A percentile compares a stretch with the other conserved stretches of the same genome.
Conservation (phyloP, 805 yeast species). For the Teunomyces barrocoloradensis region DNA sequence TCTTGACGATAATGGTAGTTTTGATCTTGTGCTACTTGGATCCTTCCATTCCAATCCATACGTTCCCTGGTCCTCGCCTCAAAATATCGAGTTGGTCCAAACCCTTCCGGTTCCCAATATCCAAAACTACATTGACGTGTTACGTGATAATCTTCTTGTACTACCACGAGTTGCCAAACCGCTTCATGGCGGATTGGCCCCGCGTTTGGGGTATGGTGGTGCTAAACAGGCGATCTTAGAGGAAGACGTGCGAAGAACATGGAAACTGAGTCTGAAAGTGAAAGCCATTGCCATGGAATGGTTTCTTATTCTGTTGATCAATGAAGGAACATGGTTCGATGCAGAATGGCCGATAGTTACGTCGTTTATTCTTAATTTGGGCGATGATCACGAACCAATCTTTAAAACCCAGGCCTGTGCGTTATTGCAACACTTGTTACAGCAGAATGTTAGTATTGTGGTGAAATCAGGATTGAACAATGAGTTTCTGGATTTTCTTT, state of each 20-base stretch:
- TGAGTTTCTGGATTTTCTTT: constrained; percentile 24
- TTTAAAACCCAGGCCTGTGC: constrained; percentile 26
- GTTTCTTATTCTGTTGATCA: constrained; percentile 15
- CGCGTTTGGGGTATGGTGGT: constrained; percentile 22
- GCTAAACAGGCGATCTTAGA: constrained; percentile 16
- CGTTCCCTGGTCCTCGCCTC: constrained; percentile 26
- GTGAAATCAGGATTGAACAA: constrained; percentile 24
- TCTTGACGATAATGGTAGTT: not conserved
- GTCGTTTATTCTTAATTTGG: constrained; percentile 31
- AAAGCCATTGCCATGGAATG: constrained; percentile 26
- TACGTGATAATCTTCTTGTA: not conserved
- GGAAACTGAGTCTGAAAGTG: constrained; percentile 25
- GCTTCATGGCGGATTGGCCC: constrained; percentile 14
- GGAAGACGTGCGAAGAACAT: constrained; percentile 23
- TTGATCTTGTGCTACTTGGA: constrained; percentile 3
- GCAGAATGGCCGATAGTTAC: constrained; percentile 25
- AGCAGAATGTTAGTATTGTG: constrained; percentile 7
- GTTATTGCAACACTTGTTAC: constrained; percentile 16
- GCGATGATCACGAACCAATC: constrained; percentile 31
- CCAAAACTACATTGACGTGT: not conserved
- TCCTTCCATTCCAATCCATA: constrained; percentile 26
- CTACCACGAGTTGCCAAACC: not conserved
- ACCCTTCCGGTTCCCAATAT: not conserved
- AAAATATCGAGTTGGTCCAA: constrained; percentile 6
- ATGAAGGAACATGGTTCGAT: constrained; percentile 7